Base-by-base conservation (phyloP, 169 alveolate species). In the Cryptosporidium tyzzeri region DNA sequence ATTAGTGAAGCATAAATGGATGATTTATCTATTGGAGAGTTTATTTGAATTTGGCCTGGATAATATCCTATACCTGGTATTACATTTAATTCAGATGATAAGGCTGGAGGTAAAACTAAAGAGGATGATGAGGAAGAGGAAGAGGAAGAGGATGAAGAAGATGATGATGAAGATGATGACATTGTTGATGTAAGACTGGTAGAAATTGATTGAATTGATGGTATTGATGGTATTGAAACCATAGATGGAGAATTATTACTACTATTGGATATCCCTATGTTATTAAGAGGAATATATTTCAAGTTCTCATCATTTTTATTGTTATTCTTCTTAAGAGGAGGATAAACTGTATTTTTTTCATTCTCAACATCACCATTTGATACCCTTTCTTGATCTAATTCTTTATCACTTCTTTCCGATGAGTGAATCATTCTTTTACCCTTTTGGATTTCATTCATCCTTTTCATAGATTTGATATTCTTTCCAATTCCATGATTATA, bases 11-110 rank as follows among this genome's bases (percentile, higher is more conserved):
- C 33, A 6, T 33, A 53, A 21, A 37, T 51, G 0, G 68, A 26
- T 23, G 86, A 73, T 16, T 39, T 21, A 18, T 73, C 58, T 29
- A 33, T 73, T 51, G 86, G 86, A 14, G 86, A 73, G 51, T 23
- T 73, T 26, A 55, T 23, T 26, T 55, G 67, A 55, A 55, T 26
- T 55, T 55, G 67, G 0, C 55, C 21, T 1, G 55, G 55, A 48
- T 1, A 48, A 48, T 16, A 12, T 48, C n/a, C 69, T n/a, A 50
- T n/a, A 12, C 48, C 48, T 35, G 58, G 55, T 2, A 41, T 71
- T 58, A 10, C 23, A 37, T 29, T 50, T 50, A 71, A n/a, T 12
- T 14, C 37, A 10, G 39, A 53, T 21, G 29, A 53, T 14, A 53
- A 10, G n/a, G 8, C 68, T 58, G 21, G 55, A 21, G 33, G 37